Evolutionary conservation across 192 early-diverging fungal species (phyloP).

Genomic region (Linderina pennispora): DNA sequence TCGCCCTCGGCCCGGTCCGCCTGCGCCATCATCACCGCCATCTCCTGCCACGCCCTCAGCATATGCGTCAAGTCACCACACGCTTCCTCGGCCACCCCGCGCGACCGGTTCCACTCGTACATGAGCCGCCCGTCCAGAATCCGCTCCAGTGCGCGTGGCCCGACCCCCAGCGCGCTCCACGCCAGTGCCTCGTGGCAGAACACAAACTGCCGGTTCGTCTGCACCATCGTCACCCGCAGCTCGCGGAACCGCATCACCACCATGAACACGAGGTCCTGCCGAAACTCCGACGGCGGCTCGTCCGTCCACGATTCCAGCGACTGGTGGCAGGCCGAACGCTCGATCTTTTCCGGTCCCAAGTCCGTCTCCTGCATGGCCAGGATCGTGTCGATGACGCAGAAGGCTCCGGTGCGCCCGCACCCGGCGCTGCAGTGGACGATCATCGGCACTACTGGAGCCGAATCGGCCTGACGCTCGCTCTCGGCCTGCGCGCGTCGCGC

Average conservation of each 20-base stretch:
- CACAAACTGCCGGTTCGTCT: conserved; percentile 72
- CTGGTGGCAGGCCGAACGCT: conserved; percentile 8
- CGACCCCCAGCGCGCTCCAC: conserved; percentile 44
- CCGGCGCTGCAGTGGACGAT: conserved; percentile 86
- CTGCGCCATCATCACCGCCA: conserved; percentile 31
- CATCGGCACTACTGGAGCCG: conserved; percentile 45
- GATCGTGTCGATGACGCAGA: conserved; percentile 63
- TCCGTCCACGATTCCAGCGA: conserved; percentile 26
- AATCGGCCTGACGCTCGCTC: conserved; percentile 6
- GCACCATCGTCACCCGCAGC: conserved; percentile 79
- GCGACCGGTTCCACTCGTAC: conserved; percentile 42
- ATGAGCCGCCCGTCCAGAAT: conserved; percentile 40
- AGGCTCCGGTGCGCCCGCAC: conserved; percentile 81
- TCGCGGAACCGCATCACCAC: conserved; percentile 60
- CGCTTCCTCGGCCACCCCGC: conserved; percentile 16
- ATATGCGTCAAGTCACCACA: conserved; percentile 28
- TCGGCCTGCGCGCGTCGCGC: conserved; percentile 41
- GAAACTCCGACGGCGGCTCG: conserved; percentile 19
- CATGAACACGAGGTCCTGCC: conserved; percentile 57
- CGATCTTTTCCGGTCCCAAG: neutral
- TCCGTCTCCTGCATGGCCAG: conserved; percentile 9
- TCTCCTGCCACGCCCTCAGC: conserved; percentile 41
- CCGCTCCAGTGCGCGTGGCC: conserved; percentile 31
- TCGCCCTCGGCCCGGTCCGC: conserved; percentile 6
- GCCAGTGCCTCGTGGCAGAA: conserved; percentile 78